These are phyloP conservation scores for Fragilariopsis cylindrus DNA, from an alignment of 108 stramenopile species.

Conservation along the genomic window DNA sequence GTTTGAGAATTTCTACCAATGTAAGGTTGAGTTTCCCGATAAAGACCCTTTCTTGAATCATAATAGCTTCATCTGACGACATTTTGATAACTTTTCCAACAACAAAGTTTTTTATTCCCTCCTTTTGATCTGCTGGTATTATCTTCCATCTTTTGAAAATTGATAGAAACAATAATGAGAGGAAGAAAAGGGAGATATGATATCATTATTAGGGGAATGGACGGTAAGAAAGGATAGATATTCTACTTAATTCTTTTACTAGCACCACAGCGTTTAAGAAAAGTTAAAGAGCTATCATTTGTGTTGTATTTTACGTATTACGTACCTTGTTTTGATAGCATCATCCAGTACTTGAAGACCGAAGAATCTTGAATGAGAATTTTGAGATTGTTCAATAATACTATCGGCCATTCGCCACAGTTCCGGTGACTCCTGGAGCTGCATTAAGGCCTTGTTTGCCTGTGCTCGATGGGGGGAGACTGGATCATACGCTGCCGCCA, in stretches of 20 bases:
- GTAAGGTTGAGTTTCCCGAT: slow-evolving; percentile 93
- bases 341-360: slow-evolving; percentile 88
- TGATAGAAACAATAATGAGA: not conserved
- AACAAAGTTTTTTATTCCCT: slow-evolving; percentile 97
- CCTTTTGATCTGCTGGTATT: slow-evolving; percentile 87
- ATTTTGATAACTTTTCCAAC: slow-evolving; percentile 94
- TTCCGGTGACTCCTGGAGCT: slow-evolving; percentile 80
- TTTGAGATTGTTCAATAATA: slow-evolving; percentile 80
- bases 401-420: slow-evolving; percentile 86
- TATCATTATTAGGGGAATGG: no score
- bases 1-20: slow-evolving; percentile 98
- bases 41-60: slow-evolving; percentile 67
- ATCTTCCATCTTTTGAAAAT: slow-evolving; percentile 81
- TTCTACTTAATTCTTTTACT: no score
- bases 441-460: slow-evolving; percentile 91
- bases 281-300: not conserved
- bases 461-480: slow-evolving; percentile 71
- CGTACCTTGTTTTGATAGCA: slow-evolving; percentile 84
- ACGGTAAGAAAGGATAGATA: no score
- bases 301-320: not conserved
- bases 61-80: slow-evolving; percentile 67
- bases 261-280: not conserved
- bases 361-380: slow-evolving; percentile 87
- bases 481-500: slow-evolving; percentile 83
- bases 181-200: not conserved